Base-by-base conservation (phyloP, 2,329 filamentous ascomycete species). In the Hypoxylon sp. region DNA sequence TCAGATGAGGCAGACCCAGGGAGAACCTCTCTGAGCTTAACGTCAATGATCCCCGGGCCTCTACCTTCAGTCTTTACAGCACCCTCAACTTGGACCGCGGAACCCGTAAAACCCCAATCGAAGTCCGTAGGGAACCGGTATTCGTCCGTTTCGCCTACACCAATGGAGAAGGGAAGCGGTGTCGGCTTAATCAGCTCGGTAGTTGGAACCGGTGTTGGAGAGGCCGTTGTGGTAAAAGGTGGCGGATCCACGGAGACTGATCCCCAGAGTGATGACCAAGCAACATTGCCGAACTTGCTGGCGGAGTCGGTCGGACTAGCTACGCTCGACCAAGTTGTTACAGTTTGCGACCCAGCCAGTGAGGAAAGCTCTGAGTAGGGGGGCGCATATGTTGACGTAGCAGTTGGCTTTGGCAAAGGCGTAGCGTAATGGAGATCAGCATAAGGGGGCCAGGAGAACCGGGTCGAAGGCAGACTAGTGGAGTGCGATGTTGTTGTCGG, bases 151-250 rank as follows among this genome's bases (percentile, higher is more conserved):
- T 47, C 43, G 11, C 34, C 21, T 20, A 25, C 27, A 11, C 34
- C 34, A 2, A 36, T 19, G 6, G 27, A 17, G 32, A 36, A 36
- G 8, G 48, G 48, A 5, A 45, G n/a, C 2, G 70, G 63, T 0
- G 82, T 81, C 0, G 82, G 82, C 0, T 82, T 71, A 4, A 84
- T 69, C 1, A 86, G 71, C 48, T 84, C 79, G 43, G 69, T 77
- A 1, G 72, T 79, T 0, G 81, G 77, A 1, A 86, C 67, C 0
- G 81, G 73, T 0, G 80, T 85, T 0, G 82, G 79, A 3, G 69
- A 72, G 2, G 81, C 80, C 0, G 81, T 84, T 0, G 80, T 80
- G 2, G 72, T 57, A 41, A 48, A 63, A 3, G 53, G 42, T 11
- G 45, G 51, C 3, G 40, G 4, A 11, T 34, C 27, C 19, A 34